A percentile compares a stretch with the other conserved stretches of the same genome.
Conservation (phyloP, 306 rosid species). For the Rosa persica region DNA sequence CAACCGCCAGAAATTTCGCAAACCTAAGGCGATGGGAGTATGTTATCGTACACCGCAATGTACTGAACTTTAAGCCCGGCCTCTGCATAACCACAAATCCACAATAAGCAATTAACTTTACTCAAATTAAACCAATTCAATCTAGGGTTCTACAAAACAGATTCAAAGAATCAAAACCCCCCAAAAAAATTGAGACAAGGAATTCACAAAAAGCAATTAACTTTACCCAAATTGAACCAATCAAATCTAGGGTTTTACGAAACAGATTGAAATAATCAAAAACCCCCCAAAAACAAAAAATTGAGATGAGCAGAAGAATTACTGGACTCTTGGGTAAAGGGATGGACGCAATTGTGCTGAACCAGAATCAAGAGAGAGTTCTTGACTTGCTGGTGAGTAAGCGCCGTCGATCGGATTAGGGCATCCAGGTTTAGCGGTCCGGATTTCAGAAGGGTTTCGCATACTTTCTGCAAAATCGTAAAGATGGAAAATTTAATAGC, state of each 20-base stretch:
- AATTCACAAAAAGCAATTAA: too few species aligned
- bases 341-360: conserved; percentile 88
- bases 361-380: conserved; percentile 78
- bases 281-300: neutral
- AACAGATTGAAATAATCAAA: too few species aligned
- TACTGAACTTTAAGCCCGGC: conserved; percentile 47
- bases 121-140: neutral
- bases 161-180: neutral
- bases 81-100: conserved; percentile 37
- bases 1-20: conserved; percentile 69
- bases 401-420: conserved; percentile 57
- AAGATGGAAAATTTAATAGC: neutral
- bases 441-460: conserved; percentile 54
- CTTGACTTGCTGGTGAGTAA: conserved; percentile 58
- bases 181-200: too few species aligned
- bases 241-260: too few species aligned
- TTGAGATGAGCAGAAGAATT: too few species aligned
- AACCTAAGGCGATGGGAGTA: conserved; percentile 82
- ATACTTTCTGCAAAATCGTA: conserved; percentile 61
- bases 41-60: conserved; percentile 62
- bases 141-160: neutral
- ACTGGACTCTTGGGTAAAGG: conserved; percentile 47
- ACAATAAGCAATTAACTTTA: conserved; percentile 7
- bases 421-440: conserved; percentile 54
- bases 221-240: too few species aligned